phyloP scores from a whole-genome alignment of 768 basidiomycete genomes.

The Vishniacozyma victoriae region DNA sequence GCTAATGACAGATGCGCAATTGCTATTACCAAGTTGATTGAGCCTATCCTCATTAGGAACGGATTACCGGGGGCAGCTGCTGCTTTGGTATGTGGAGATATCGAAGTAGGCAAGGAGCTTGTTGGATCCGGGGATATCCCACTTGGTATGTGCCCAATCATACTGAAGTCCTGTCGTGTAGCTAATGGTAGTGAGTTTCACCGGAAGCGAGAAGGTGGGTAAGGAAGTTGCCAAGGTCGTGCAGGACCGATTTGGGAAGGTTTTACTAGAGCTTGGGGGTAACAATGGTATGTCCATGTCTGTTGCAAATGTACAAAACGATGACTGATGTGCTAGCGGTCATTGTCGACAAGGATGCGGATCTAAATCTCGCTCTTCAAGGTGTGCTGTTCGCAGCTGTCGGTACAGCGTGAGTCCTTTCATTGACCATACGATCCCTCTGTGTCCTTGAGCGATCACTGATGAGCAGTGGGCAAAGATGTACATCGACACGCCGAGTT shows the following conservation, averaged over 20 bases:
- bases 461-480: slow-evolving; percentile 50
- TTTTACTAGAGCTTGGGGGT: slow-evolving; percentile 22
- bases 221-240: slow-evolving; percentile 81
- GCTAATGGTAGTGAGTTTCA: slow-evolving; percentile 70
- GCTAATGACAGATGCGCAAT: slow-evolving; percentile 53
- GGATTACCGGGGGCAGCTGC: slow-evolving; percentile 78
- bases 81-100: slow-evolving; percentile 73
- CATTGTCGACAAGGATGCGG: slow-evolving; percentile 88
- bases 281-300: background rate
- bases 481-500: slow-evolving; percentile 86
- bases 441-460: background rate
- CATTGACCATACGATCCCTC: background rate
- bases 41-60: slow-evolving; percentile 72
- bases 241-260: slow-evolving; percentile 80
- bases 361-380: slow-evolving; percentile 79
- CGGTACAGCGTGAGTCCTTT: slow-evolving; percentile 56
- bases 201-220: slow-evolving; percentile 84
- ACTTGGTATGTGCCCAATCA: slow-evolving; percentile 56
- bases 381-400: slow-evolving; percentile 91
- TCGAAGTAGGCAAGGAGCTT: slow-evolving; percentile 70
- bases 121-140: slow-evolving; percentile 70
- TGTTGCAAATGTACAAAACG: too few species aligned
- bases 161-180: background rate
- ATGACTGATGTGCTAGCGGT: slow-evolving; percentile 51
- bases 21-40: slow-evolving; percentile 78